Evolutionary conservation across 2,329 filamentous ascomycete genomes (phyloP).

Genomic region (Pseudogymnoascus sp.): DNA sequence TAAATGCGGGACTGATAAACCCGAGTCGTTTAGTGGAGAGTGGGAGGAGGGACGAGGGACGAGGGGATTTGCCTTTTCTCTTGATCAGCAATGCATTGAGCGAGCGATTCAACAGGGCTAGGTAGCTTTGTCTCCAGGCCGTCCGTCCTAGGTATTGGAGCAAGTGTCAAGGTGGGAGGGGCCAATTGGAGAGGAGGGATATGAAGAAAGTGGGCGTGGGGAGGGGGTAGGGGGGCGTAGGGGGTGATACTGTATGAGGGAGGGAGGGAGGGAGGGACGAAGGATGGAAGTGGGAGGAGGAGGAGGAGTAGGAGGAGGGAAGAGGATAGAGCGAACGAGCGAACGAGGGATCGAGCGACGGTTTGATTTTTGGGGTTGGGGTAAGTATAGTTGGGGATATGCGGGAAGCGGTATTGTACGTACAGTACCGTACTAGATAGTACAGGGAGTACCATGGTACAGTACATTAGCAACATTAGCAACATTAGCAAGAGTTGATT

Average conservation of each 20-base stretch:
- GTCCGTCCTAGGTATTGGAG: not conserved
- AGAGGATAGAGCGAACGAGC: no score
- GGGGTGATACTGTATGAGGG: not conserved
- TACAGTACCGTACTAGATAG: not conserved
- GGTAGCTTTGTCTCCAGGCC: not conserved
- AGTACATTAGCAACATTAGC: not conserved
- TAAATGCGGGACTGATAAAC: constrained; percentile 2
- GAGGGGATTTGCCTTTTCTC: not conserved
- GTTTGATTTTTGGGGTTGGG: not conserved
- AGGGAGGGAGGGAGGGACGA: not conserved
- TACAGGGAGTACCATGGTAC: not conserved
- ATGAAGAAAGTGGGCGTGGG: constrained; percentile 1
- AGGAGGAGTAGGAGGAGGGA: not conserved
- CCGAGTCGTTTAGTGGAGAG: not conserved
- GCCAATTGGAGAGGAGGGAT: not conserved
- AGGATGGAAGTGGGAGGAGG: not conserved
- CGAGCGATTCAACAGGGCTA: not conserved
- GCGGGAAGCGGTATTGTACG: not conserved
- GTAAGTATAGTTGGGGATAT: not conserved
- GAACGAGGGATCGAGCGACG: not conserved
- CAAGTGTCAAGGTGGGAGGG: constrained; percentile 1
- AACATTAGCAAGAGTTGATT: not conserved
- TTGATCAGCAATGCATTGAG: constrained; percentile 1
- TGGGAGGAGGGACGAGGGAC: not conserved
- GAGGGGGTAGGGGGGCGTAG: not conserved